Evolutionary conservation across 768 basidiomycete species (phyloP).

Genomic region (Pulveroboletus ravenelii): DNA sequence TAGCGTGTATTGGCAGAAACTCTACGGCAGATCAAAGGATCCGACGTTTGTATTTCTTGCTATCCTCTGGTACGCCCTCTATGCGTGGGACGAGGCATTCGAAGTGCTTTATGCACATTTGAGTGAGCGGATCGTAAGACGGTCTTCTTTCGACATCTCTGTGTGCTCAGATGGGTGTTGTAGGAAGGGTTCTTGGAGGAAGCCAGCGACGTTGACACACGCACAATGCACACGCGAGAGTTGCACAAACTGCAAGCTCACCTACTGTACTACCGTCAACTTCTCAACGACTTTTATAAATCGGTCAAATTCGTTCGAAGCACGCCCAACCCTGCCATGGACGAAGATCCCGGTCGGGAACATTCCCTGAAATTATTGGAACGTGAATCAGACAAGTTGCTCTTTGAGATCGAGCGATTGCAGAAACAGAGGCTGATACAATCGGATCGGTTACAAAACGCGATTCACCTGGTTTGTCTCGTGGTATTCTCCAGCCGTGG

Average conservation of each 20-base stretch:
- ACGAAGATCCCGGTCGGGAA: constrained; percentile 14
- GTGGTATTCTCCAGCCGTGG: not conserved
- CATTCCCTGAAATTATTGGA: constrained; percentile 11
- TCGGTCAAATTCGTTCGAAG: constrained; percentile 44
- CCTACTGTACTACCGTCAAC: constrained; percentile 50
- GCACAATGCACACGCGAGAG: constrained; percentile 45
- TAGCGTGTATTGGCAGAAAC: constrained; percentile 33
- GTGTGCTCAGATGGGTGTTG: not conserved
- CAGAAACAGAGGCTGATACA: constrained; percentile 30
- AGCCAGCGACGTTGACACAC: constrained; percentile 37
- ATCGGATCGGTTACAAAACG: constrained; percentile 31
- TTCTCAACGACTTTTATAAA: constrained; percentile 50
- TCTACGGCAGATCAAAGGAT: constrained; percentile 33
- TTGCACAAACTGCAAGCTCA: constrained; percentile 57
- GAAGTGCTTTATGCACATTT: constrained; percentile 50
- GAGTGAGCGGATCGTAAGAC: constrained; percentile 39
- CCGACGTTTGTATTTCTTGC: constrained; percentile 53
- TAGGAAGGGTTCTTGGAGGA: constrained; percentile 44
- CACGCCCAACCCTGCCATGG: constrained; percentile 47
- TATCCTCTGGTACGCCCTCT: constrained; percentile 55
- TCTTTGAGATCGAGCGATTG: constrained; percentile 47
- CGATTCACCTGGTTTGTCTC: constrained; percentile 29
- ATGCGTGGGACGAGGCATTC: constrained; percentile 60
- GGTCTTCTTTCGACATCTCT: not conserved
- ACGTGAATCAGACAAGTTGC: constrained; percentile 42